These are phyloP conservation scores for Suhomyces kilbournensis DNA, from an alignment of 805 yeast genomes.

Conservation along the genomic window DNA sequence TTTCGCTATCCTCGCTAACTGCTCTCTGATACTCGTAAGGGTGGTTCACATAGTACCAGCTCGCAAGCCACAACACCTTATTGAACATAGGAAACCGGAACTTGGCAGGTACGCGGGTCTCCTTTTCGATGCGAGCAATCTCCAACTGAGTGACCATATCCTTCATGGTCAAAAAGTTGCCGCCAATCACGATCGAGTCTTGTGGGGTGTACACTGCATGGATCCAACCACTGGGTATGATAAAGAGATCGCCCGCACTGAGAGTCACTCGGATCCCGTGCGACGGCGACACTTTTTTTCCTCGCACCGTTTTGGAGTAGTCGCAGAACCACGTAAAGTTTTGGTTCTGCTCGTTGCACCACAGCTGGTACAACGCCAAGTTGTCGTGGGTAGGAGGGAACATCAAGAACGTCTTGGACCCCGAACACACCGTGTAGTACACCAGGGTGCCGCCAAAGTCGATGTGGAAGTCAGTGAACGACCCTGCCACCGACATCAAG, in stretches of 20 bases:
- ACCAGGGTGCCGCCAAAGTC: conserved; percentile 94
- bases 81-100: conserved; percentile 79
- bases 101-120: conserved; percentile 69
- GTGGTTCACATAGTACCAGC: conserved; percentile 40
- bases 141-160: conserved; percentile 62
- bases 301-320: conserved; percentile 30
- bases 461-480: conserved; percentile 86
- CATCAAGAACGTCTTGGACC: conserved; percentile 70
- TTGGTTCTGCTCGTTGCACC: conserved; percentile 72
- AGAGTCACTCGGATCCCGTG: conserved; percentile 55
- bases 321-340: conserved; percentile 64
- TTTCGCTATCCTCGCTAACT: background rate
- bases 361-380: conserved; percentile 56
- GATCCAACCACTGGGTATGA: conserved; percentile 92
- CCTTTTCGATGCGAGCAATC: conserved; percentile 59
- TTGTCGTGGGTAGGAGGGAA: conserved; percentile 73
- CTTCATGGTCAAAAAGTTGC: conserved; percentile 71
- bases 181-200: conserved; percentile 83
- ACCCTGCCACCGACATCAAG: conserved; percentile 76
- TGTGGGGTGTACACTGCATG: conserved; percentile 83
- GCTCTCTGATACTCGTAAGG: background rate
- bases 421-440: conserved; percentile 78
- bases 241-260: conserved; percentile 65
- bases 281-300: conserved; percentile 25
- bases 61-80: conserved; percentile 66